Evolutionary conservation across 352 stramenopile genomes (phyloP).

Genomic region (Phytophthora meadii): DNA sequence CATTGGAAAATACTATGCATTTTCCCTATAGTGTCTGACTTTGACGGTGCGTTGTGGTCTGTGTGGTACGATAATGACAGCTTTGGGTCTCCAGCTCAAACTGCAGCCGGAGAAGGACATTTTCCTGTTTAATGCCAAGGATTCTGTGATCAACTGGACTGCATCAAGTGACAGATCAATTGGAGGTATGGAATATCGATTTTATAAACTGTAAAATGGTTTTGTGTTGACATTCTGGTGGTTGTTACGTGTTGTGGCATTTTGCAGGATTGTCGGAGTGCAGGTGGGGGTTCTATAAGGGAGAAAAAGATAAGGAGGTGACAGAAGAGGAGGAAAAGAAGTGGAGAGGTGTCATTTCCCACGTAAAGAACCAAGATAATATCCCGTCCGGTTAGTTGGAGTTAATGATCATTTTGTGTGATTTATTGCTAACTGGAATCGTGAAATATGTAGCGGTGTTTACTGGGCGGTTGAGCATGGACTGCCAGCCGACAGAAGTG

Average conservation of each 20-base stretch:
- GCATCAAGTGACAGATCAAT: slow-evolving; percentile 82
- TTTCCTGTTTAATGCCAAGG: slow-evolving; percentile 74
- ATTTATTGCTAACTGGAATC: slow-evolving; percentile 3
- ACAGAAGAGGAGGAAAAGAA: slow-evolving; percentile 24
- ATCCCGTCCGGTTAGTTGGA: slow-evolving; percentile 48
- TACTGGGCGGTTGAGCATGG: slow-evolving; percentile 70
- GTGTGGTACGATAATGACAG: slow-evolving; percentile 34
- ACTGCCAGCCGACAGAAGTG: slow-evolving; percentile 77
- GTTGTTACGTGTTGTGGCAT: neutral
- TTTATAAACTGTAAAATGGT: neutral
- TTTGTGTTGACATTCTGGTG: neutral
- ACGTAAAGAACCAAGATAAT: slow-evolving; percentile 63
- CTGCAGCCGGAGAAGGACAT: slow-evolving; percentile 78
- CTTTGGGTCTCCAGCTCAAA: slow-evolving; percentile 78
- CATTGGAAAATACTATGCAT: neutral
- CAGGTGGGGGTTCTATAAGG: slow-evolving; percentile 71
- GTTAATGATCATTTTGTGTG: neutral
- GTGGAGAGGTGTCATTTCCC: slow-evolving; percentile 40
- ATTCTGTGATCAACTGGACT: slow-evolving; percentile 65
- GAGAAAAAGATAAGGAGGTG: slow-evolving; percentile 7
- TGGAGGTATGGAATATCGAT: slow-evolving; percentile 50
- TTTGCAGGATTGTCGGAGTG: slow-evolving; percentile 68
- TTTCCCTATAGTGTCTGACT: neutral
- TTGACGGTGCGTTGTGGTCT: slow-evolving; percentile 3
- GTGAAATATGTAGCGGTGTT: slow-evolving; percentile 65